Base-by-base conservation (phyloP, 169 alveolate genomes). In the Plasmodium malariae region DNA sequence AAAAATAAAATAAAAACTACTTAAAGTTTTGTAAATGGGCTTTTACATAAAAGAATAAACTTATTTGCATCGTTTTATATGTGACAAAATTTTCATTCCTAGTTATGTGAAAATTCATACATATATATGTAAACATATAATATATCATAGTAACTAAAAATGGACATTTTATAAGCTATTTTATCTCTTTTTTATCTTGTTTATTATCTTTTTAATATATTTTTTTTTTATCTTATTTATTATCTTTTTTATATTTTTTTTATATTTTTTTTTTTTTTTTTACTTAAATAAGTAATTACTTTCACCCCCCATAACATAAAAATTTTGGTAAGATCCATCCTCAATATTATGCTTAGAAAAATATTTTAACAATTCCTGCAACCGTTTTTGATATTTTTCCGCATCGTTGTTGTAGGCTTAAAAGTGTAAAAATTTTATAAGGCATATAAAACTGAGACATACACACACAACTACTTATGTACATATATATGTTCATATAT, bases 261-360 rank as follows among this genome's bases (percentile, higher is more conserved):
- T n/a, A n/a, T n/a, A n/a, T 55, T 19, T 74, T 74, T 40, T 28
- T 60, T 55, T 54, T 73, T 54, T 63, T 17, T 40, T 36, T 74
- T 74, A 74, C 88, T 74, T 74, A 48, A 91, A 71, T 19, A 91
- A 57, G 48, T 86, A 87, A 51, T 74, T 87, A 48, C 88, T 57
- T 65, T 87, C 93, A 54, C 90, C 93, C 1, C 92, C 93, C 87
- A 87, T 69, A 32, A 87, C 83, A 68, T 48, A 92, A 54, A 91
- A 91, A 59, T 69, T 62, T 30, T 68, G n/a, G 24, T 49, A 57
- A 11, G 87, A 74, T 19, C 74, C 78, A 30, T 88, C 78, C 17
- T 69, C 40, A 28, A 85, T 17, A 28, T 68, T 63, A 57, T 63
- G 36, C 74, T 73, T 68, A n/a, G 45, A 19, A 34, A 91, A 85